These are phyloP conservation scores for Penicillium sp. DNA, from an alignment of 2,329 filamentous ascomycete genomes.

Conservation along the genomic window DNA sequence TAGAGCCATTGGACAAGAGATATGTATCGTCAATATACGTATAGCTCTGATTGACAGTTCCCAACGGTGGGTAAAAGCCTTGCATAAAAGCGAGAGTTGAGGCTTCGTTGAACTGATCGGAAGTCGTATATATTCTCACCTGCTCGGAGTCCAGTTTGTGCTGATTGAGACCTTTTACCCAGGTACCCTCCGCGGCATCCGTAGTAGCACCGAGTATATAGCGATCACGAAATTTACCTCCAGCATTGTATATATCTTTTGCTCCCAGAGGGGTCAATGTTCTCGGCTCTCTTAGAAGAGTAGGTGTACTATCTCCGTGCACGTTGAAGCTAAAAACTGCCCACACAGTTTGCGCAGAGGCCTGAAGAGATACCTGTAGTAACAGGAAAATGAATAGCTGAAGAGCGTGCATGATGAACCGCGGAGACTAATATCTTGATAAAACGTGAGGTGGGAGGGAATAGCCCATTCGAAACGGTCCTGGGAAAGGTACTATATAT, in stretches of 20 bases:
- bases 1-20: conserved; percentile 47
- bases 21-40: conserved; percentile 32
- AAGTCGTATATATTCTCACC: conserved; percentile 45
- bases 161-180: conserved; percentile 44
- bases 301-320: conserved; percentile 54
- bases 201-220: conserved; percentile 41
- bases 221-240: conserved; percentile 49
- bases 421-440: neutral
- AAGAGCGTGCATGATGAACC: conserved; percentile 3
- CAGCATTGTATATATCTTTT: conserved; percentile 50
- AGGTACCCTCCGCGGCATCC: conserved; percentile 24
- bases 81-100: conserved; percentile 61
- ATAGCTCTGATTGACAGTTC: conserved; percentile 29
- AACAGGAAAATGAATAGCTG: neutral
- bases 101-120: conserved; percentile 46
- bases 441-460: neutral
- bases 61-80: conserved; percentile 55
- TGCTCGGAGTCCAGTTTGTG: conserved; percentile 45
- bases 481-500: neutral
- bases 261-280: conserved; percentile 53
- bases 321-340: conserved; percentile 52
- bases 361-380: conserved; percentile 16
- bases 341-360: conserved; percentile 35
- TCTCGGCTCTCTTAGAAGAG: conserved; percentile 31
- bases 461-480: neutral